phyloP scores from a whole-genome alignment of 257 asterid genomes.

The Solanum medicagineum region DNA sequence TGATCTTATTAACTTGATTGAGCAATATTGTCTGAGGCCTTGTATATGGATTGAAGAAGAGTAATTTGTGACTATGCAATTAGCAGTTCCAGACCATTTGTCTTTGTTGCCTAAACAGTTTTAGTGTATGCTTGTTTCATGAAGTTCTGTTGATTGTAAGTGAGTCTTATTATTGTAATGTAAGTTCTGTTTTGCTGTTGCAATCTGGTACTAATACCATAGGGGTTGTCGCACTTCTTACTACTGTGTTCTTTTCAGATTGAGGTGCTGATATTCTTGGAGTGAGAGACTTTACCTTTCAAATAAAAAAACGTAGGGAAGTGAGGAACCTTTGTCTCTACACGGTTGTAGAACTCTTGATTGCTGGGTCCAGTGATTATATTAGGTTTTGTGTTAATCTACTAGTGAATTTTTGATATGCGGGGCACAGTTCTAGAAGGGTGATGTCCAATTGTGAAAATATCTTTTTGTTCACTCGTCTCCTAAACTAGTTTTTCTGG shows the following conservation, averaged over 20 bases:
- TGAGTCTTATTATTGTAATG: not conserved
- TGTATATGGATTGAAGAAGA: not conserved
- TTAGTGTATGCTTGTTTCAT: not conserved
- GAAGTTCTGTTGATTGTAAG: not conserved
- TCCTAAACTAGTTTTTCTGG: not conserved
- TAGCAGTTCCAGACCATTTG: not conserved
- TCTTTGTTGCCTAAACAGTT: not conserved
- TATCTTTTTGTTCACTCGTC: not conserved
- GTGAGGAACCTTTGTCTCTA: not conserved
- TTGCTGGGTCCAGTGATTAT: not conserved
- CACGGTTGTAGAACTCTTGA: not conserved
- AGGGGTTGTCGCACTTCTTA: not conserved
- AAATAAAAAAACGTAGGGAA: not conserved
- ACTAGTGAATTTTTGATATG: not conserved
- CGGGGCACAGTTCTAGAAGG: not conserved
- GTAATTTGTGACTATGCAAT: not conserved
- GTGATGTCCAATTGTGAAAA: not conserved
- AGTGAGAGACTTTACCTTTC: not conserved
- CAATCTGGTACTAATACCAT: not conserved
- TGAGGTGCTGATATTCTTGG: not conserved
- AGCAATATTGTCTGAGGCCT: conserved; percentile 1
- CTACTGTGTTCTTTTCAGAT: not conserved
- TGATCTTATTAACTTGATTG: not conserved
- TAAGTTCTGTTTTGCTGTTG: not conserved
- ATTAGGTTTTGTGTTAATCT: not conserved